Evolutionary conservation across 2,329 filamentous ascomycete genomes (phyloP).

Genomic region (Phoma sp.): DNA sequence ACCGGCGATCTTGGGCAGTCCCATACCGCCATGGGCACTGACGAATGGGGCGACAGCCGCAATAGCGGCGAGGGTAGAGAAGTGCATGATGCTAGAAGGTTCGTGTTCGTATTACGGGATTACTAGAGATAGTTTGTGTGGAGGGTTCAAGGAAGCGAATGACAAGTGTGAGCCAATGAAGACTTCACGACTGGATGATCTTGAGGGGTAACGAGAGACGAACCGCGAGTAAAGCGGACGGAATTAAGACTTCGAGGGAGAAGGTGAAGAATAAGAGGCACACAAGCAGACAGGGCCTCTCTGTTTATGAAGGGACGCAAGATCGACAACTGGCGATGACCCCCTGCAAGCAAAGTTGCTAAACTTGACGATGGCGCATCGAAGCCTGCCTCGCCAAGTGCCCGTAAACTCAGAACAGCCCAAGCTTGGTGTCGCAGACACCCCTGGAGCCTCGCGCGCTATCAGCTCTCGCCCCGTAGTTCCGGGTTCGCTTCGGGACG

Average conservation of each 20-base stretch:
- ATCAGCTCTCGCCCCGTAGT: slow-evolving; percentile 21
- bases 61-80: slow-evolving; percentile 40
- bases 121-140: slow-evolving; percentile 22
- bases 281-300: slow-evolving; percentile 13
- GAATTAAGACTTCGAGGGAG: slow-evolving; percentile 26
- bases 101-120: slow-evolving; percentile 33
- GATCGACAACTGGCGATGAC: slow-evolving; percentile 22
- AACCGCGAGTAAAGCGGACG: slow-evolving; percentile 21
- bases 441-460: slow-evolving; percentile 19
- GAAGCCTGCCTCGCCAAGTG: slow-evolving; percentile 21
- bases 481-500: slow-evolving; percentile 24
- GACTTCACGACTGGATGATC: slow-evolving; percentile 38
- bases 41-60: slow-evolving; percentile 40
- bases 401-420: slow-evolving; percentile 16
- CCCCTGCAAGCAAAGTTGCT: slow-evolving; percentile 28
- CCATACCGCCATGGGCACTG: slow-evolving; percentile 38
- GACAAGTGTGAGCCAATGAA: slow-evolving; percentile 35
- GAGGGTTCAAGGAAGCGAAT: slow-evolving; percentile 35
- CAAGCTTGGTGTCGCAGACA: slow-evolving; percentile 19
- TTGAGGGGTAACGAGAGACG: slow-evolving; percentile 27
- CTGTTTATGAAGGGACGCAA: slow-evolving; percentile 29
- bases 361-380: slow-evolving; percentile 28
- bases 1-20: slow-evolving; percentile 43
- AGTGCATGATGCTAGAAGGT: slow-evolving; percentile 37
- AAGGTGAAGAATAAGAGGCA: slow-evolving; percentile 21